Base-by-base conservation (phyloP, 2,329 filamentous ascomycete species). In the Clarireedia homoeocarpa region DNA sequence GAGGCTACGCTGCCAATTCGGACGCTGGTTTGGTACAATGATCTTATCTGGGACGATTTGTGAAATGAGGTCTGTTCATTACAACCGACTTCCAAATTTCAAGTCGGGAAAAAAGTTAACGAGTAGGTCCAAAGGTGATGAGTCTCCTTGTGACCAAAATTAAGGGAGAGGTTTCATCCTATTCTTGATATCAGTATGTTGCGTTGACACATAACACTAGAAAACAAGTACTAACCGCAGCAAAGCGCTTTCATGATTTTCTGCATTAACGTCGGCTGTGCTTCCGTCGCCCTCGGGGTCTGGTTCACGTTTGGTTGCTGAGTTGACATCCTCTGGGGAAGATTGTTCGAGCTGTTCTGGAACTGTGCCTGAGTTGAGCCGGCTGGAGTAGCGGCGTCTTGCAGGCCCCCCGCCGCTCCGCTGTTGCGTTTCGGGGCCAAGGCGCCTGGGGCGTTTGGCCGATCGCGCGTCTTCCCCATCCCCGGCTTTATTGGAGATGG, bases 301-400 rank as follows among this genome's bases (percentile, higher is more conserved):
- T 74, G 74, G 59, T 76, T 80, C 75, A 83, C 77, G 58, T 78
- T 81, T 57, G 79, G 77, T 68, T 84, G 82, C 10, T 55, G 53
- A 14, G 39, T 34, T 59, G 80, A 81, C 69, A 81, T 79, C 62
- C 79, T 77, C 64, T 85, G 77, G 50, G 87, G 82, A 63, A 95
- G 80, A 72, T 96, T 94, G 71, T 90, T 89, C 69, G 88, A 89
- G 76, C 90, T 96, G 80, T 90, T 92, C 77, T 95, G 91, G 79
- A 96, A 96, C 71, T 96, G 92, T 64, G 92, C 92, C 73, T 95
- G 89, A 62, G 90, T 96, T 70, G 90, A 96, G 67, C 88, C 89
- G 70, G 91, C 86, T 65, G 91, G 89, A 62, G 91, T 92, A 69
- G 84, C 83, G 72, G 87, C 83, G 71, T 95, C 89, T 71, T 84